Evolutionary conservation across 176 grass and related monocot genomes (phyloP), one percentile per base, ranked within the genome.

Genomic region (Triticum urartu): DNA sequence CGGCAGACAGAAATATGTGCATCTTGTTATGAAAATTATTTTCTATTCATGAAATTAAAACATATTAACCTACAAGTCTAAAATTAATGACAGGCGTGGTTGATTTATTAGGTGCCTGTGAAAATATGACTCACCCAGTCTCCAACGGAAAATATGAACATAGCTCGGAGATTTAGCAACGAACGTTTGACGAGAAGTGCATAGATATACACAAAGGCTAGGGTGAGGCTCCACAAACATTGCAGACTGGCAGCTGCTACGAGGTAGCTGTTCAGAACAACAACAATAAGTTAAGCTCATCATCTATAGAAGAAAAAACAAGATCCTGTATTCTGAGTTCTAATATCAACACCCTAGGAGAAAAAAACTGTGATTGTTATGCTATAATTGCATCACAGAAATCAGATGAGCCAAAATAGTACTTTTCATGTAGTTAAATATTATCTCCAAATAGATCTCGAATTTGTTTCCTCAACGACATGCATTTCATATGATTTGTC

Each of bases 151-250:
- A 98, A 98, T 72, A 98, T 78, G 90, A 78, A 95, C 18, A 92
- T 80, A 72, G 80, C 76, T 26, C 52, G 84, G 7, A 84, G 11
- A 89, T 91, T 95, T 64, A 81, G 84, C 62, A 98, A 85, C 76
- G 87, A 95, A 26, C 95, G 91, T 81, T 94, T 92, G 74, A 98
- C 95, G 69, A 98, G 93, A 87, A 98, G 84, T 60, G 93, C 93
- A 81, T 98, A 95, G 63, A 95, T 89, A 72, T 98, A 93, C 39
- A 98, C 78, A 81, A 98, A n/a, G 14, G 95, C 95, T 72, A 92
- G 59, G 5, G 91, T 92, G 78, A 98, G 78, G 70, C 95, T 98
- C 95, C 95, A 98, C 45, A 98, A 58, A 42, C 88, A 85, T 90
- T 98, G 95, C 86, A 98, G 85, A 83, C 93, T 94, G 70, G 80